A percentile compares a stretch with the other conserved stretches of the same genome.
These are phyloP conservation scores for Sechiopsis laciniata DNA, from an alignment of 306 rosid species.

Conservation along the genomic window DNA sequence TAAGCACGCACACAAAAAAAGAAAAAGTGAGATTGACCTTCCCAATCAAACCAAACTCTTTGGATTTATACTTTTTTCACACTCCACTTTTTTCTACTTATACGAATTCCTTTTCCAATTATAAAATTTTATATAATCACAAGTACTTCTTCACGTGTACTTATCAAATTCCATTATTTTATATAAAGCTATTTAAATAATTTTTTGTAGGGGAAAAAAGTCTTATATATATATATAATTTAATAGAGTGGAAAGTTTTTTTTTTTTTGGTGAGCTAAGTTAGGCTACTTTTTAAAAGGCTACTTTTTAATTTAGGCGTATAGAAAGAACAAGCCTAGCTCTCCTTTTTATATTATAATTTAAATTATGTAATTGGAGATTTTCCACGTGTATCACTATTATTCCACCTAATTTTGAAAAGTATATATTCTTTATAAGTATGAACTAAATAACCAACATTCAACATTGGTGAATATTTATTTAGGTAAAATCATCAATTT, in stretches of 20 bases:
- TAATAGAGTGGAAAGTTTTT: background rate
- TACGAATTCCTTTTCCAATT: background rate
- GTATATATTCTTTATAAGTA: background rate
- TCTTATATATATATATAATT: background rate
- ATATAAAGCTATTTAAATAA: background rate
- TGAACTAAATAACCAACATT: background rate
- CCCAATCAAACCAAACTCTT: background rate
- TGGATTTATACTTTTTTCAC: background rate
- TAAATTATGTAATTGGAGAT: background rate
- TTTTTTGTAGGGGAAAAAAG: background rate
- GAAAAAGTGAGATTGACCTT: background rate
- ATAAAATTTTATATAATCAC: background rate
- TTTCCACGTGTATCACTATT: background rate
- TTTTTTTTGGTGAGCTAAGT: background rate
- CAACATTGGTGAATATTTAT: too few relatives aligned
- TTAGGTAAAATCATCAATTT: too few relatives aligned
- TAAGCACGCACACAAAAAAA: background rate
- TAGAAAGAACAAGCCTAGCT: background rate
- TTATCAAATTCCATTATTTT: background rate
- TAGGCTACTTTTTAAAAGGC: constrained; percentile 14
- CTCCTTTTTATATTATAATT: background rate
- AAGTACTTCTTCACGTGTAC: constrained; percentile 2
- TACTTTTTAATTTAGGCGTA: background rate
- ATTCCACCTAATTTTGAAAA: background rate
- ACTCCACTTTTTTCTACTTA: background rate